These are phyloP conservation scores for Dactylorhiza incarnata DNA, from an alignment of 106 monocot species.

Conservation along the genomic window DNA sequence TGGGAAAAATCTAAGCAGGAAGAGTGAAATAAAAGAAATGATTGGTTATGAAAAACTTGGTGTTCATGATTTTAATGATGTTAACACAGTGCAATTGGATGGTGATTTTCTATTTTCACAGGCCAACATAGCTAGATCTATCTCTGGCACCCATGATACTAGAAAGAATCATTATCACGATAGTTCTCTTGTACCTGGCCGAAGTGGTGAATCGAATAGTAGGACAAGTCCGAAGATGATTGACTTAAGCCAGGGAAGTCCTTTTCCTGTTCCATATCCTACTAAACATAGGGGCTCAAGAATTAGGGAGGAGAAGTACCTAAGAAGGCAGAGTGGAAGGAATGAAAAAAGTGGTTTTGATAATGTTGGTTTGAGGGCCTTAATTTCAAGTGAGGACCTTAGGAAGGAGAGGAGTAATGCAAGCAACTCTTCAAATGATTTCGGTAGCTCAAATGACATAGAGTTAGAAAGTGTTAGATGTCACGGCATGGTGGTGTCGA, in stretches of 20 bases:
- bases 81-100: conserved; percentile 3
- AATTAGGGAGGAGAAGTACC: conserved; percentile 11
- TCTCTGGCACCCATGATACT: background rate
- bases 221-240: conserved; percentile 7
- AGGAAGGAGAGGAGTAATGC: background rate
- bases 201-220: background rate
- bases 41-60: no score
- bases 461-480: background rate
- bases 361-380: conserved; percentile 2
- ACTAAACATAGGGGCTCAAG: conserved; percentile 10
- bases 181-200: background rate
- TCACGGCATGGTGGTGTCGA: background rate
- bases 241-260: conserved; percentile 7
- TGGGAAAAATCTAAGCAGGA: no score
- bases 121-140: conserved; percentile 20
- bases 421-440: background rate
- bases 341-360: background rate
- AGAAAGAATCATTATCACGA: background rate
- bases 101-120: conserved; percentile 24
- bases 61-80: background rate
- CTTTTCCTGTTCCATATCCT: conserved; percentile 9
- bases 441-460: background rate
- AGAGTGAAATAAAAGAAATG: no score
- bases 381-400: background rate
- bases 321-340: background rate